Conservation (phyloP, 495 filamentous ascomycete genomes). For the Clavariopsis aquatica region DNA sequence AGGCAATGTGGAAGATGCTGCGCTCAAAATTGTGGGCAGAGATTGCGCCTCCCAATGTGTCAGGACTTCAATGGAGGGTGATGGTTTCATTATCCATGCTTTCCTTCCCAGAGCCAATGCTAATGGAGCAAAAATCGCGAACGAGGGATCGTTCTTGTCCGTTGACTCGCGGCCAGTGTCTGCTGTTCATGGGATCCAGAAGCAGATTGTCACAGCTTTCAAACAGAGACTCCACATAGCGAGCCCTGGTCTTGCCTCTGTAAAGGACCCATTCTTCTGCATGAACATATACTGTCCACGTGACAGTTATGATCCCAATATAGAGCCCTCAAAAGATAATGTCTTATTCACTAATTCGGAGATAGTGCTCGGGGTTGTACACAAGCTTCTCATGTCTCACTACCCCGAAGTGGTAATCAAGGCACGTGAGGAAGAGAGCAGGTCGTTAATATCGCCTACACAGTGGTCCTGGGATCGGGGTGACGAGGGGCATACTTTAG, state of each 20-base stretch:
- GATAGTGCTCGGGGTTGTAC: conserved; percentile 53
- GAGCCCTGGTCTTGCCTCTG: conserved; percentile 20
- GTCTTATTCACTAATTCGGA: conserved; percentile 71
- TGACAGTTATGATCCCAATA: conserved; percentile 80
- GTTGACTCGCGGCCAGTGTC: conserved; percentile 79
- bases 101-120: conserved; percentile 59
- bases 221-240: conserved; percentile 48
- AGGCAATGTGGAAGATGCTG: conserved; percentile 62
- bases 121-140: conserved; percentile 57
- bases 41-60: conserved; percentile 61
- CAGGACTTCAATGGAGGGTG: conserved; percentile 43
- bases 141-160: conserved; percentile 66
- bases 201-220: conserved; percentile 64
- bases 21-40: conserved; percentile 68
- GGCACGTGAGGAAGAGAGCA: neutral
- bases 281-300: conserved; percentile 71
- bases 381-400: conserved; percentile 36
- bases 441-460: conserved; percentile 9
- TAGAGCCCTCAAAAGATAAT: conserved; percentile 90
- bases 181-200: conserved; percentile 60
- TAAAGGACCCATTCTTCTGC: conserved; percentile 68
- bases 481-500: neutral
- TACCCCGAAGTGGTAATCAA: conserved; percentile 8
- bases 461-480: neutral
- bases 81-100: conserved; percentile 54